Base-by-base conservation (phyloP, 148 eudicot genomes). In the Euryodendron excelsum region DNA sequence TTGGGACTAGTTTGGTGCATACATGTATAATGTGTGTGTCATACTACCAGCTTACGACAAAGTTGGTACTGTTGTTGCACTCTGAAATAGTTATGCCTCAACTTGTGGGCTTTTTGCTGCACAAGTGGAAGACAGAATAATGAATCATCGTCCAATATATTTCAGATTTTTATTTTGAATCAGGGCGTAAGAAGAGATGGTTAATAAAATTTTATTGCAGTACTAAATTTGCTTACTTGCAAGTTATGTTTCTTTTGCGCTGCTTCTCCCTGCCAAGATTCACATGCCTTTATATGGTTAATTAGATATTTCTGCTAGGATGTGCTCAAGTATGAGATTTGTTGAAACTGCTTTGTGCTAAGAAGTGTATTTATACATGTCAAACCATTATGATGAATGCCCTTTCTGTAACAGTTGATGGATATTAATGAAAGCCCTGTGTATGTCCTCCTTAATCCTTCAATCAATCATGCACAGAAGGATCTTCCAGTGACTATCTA, bases 381-480 rank as follows among this genome's bases (percentile, higher is more conserved):
- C 14, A 72, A 72, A 25, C 9, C 31, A 21, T n/a, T 9, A 21
- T 71, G 23, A 52, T 28, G 53, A 72, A 21, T 72, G 76, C 74
- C 59, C 59, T 11, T 73, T 60, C 47, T 76, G 25, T 80, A 45
- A 73, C 92, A 93, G 97, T 79, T 93, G 83, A 93, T 91, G 97
- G 95, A 93, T 81, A 88, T 93, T 73, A 93, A 93, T 73, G 97
- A 93, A 77, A 93, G 90, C 78, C 97, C 97, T n/a, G 89, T 93
- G 13, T 91, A 91, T 63, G 92, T 93, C 77, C 88, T 93, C 66
- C 92, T 93, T 83, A 91, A 93, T 73, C 95, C 97, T 72, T 76
- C 88, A 62, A 90, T 91, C 82, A 93, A 91, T 86, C 95, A 87
- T 82, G 85, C 95, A 39, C 97, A 90, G 76, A 93, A 93, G 84